Evolutionary conservation across 352 stramenopile genomes (phyloP), one percentile per base, ranked within the genome.

Genomic region (Hyphochytrium catenoides): DNA sequence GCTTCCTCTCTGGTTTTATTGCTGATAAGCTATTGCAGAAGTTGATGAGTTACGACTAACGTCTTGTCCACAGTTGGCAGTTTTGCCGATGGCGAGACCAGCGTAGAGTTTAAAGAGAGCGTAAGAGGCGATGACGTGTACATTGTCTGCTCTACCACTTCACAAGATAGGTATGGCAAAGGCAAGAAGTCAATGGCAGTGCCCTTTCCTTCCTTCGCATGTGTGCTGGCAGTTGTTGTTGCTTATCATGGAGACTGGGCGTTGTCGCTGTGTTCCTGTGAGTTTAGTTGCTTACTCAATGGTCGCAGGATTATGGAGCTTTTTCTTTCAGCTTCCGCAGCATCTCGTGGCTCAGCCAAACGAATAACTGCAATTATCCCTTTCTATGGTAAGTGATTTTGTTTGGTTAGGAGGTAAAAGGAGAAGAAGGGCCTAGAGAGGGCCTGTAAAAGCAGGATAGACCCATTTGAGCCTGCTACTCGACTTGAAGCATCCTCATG

Each of bases 341-440:
- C 81, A 64, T 62, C 64, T 21, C 63, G 69, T 15, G 57, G 66
- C 21, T 84, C 64, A 12, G 69, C 69, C 23, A 84, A 84, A 46
- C 74, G 63, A 36, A 84, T 84, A 29, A 78, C 68, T 7, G 66
- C 66, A 2, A 67, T 84, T 21, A 84, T 84, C 35, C 69, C 69
- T 19, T 84, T 77, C 46, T 84, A 81, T 41, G 69, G 69, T 33
- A 82, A 85, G 70, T 7, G 67, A 5, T 6, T 17, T 33, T 5
- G 18, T 36, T 25, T 31, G 5, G 6, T 20, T 5, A 5, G 18
- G 6, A 37, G 5, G 12, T n/a, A n/a, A n/a, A n/a, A n/a, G n/a
- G n/a, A n/a, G n/a, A n/a, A n/a, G n/a, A n/a, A n/a, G n/a, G n/a
- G n/a, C n/a, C n/a, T n/a, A n/a, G n/a, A n/a, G n/a, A n/a, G n/a